Conservation (phyloP, 2,329 filamentous ascomycete genomes). For the Fusarium ambrosium region DNA sequence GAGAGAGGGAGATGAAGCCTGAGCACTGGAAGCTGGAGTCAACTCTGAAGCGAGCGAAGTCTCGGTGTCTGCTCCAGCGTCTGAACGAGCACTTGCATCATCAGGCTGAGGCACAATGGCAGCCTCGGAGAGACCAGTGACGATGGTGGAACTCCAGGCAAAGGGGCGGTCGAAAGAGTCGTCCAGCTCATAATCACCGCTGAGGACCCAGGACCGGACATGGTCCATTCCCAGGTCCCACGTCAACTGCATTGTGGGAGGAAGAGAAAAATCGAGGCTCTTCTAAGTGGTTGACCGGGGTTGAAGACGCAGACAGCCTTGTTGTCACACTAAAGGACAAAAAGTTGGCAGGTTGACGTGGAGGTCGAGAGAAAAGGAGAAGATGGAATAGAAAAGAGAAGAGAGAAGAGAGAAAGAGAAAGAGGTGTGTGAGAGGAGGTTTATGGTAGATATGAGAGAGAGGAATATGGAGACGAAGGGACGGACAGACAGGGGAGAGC, state of each 20-base stretch:
- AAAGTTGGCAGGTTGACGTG: background rate
- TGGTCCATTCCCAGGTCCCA: conserved; percentile 48
- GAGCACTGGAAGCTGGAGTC: conserved; percentile 27
- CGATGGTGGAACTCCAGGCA: conserved; percentile 44
- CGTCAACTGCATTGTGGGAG: conserved; percentile 44
- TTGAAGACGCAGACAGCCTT: background rate
- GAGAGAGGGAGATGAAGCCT: conserved; percentile 20
- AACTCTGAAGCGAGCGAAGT: conserved; percentile 20
- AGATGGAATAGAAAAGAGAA: conserved; percentile 10
- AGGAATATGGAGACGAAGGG: conserved; percentile 22
- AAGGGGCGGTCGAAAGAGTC: conserved; percentile 40
- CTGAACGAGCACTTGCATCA: conserved; percentile 40
- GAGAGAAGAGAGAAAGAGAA: conserved; percentile 11
- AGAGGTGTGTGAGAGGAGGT: conserved; percentile 24
- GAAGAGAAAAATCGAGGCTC: conserved; percentile 9
- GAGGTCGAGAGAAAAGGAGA: background rate
- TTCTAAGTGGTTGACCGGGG: conserved; percentile 21
- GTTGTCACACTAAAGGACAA: background rate
- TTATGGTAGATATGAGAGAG: conserved; percentile 29
- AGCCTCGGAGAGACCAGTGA: conserved; percentile 44
- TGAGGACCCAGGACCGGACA: conserved; percentile 47
- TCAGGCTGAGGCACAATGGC: conserved; percentile 30
- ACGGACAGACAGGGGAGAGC: conserved; percentile 26
- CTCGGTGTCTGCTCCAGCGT: conserved; percentile 17
- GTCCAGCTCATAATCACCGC: conserved; percentile 39